phyloP scores from a whole-genome alignment of 768 basidiomycete species.

The Trametes elegans region DNA sequence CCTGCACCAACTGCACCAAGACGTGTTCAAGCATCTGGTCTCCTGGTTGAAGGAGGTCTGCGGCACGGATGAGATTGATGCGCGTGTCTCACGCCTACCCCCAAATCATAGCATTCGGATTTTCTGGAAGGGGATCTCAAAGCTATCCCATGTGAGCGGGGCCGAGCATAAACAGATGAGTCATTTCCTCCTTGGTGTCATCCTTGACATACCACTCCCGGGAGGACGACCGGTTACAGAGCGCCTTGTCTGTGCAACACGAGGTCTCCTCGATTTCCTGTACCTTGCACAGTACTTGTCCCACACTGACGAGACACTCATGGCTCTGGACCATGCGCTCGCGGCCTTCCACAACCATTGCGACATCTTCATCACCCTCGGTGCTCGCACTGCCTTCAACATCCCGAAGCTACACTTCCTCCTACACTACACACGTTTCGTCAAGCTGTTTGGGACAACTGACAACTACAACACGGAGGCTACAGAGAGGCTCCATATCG shows the following conservation, averaged over 20 bases:
- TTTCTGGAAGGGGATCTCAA: constrained; percentile 14
- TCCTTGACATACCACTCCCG: constrained; percentile 18
- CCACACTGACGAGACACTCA: constrained; percentile 16
- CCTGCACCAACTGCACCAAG: constrained; percentile 47
- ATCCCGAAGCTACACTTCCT: constrained; percentile 43
- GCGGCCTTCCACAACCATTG: constrained; percentile 39
- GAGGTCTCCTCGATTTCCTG: constrained; percentile 27
- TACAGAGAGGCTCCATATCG: constrained; percentile 42
- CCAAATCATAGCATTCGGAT: constrained; percentile 15
- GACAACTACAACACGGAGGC: constrained; percentile 42
- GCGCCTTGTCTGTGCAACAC: constrained; percentile 6
- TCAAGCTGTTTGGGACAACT: constrained; percentile 33
- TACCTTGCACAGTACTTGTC: constrained; percentile 24
- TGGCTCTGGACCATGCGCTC: constrained; percentile 21
- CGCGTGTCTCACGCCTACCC: neutral
- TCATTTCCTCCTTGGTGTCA: constrained; percentile 21
- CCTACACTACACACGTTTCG: constrained; percentile 33
- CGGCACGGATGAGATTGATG: constrained; percentile 18
- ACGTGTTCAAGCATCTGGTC: constrained; percentile 43
- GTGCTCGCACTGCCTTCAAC: constrained; percentile 36
- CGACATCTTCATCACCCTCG: constrained; percentile 34
- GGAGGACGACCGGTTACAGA: neutral
- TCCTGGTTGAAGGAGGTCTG: constrained; percentile 32
- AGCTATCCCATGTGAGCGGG: constrained; percentile 22
- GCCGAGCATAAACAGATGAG: constrained; percentile 24